A percentile compares a stretch with the other conserved stretches of the same genome.
Conservation (phyloP, 768 basidiomycete genomes). For the Infundibulicybe gibba region DNA sequence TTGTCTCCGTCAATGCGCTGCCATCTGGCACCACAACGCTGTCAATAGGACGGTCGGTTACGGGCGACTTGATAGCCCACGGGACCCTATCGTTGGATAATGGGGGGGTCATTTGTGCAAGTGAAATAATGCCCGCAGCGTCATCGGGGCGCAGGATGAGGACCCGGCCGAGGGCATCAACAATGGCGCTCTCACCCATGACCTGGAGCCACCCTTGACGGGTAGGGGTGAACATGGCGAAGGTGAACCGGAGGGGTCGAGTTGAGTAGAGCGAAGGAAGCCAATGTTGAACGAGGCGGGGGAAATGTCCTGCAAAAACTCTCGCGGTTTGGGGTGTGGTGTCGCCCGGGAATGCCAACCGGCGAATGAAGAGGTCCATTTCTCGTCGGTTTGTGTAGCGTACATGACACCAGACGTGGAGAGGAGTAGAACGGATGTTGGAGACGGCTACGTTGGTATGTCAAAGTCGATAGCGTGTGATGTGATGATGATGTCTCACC, state of each 20-base stretch:
- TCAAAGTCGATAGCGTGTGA: no score
- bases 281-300: conserved; percentile 22
- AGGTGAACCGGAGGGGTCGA: conserved; percentile 29
- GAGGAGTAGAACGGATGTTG: no score
- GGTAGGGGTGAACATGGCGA: conserved; percentile 25
- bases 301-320: conserved; percentile 17
- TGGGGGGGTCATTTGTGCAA: conserved; percentile 14
- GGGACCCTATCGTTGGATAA: conserved; percentile 29
- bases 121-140: conserved; percentile 18
- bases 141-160: conserved; percentile 20
- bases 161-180: conserved; percentile 28
- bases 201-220: neutral
- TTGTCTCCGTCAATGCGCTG: conserved; percentile 20
- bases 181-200: conserved; percentile 15
- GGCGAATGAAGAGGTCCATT: conserved; percentile 18
- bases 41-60: conserved; percentile 30
- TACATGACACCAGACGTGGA: no score
- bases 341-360: conserved; percentile 26
- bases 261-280: conserved; percentile 28
- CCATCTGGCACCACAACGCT: conserved; percentile 22
- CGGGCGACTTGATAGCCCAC: conserved; percentile 26
- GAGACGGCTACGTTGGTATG: no score
- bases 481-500: no score
- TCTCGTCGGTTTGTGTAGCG: conserved; percentile 1
- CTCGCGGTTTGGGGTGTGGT: conserved; percentile 16